Conservation (phyloP, 352 stramenopile species). For the Phytophthora palmivora region DNA sequence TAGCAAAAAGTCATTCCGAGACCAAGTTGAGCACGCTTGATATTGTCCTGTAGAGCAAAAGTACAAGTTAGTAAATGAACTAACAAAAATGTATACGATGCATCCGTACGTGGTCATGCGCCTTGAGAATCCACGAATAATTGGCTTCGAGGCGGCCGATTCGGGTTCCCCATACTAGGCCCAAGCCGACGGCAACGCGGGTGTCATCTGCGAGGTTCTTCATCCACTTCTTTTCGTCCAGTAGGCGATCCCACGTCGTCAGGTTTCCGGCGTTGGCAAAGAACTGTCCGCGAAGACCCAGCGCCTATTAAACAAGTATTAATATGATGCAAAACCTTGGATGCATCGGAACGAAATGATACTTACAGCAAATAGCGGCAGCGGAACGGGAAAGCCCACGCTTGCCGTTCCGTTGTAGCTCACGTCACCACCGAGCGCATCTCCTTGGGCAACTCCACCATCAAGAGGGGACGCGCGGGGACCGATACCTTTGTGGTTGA, state of each 20-base stretch:
- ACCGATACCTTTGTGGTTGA: constrained; percentile 92
- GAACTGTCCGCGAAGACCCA: constrained; percentile 88
- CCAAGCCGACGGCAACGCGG: constrained; percentile 84
- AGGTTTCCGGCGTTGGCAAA: constrained; percentile 93
- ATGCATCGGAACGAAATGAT: neutral
- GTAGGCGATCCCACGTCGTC: constrained; percentile 82
- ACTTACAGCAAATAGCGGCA: constrained; percentile 84
- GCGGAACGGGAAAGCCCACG: constrained; percentile 87
- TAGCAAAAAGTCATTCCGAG: constrained; percentile 89
- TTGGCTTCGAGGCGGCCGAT: constrained; percentile 92
- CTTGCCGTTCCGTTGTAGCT: constrained; percentile 88
- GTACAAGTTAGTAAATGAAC: constrained; percentile 5
- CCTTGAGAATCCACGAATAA: constrained; percentile 92
- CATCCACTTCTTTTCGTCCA: constrained; percentile 92
- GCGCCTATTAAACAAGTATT: constrained; percentile 42
- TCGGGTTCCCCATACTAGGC: constrained; percentile 87
- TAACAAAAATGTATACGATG: neutral
- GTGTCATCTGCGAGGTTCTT: constrained; percentile 90
- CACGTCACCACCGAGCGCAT: constrained; percentile 90
- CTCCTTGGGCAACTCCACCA: constrained; percentile 81
- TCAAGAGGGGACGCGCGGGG: constrained; percentile 88
- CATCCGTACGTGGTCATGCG: constrained; percentile 70
- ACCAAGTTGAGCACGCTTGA: constrained; percentile 87
- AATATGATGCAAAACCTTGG: neutral
- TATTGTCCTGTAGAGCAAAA: constrained; percentile 70